Conservation (phyloP, 116 monocot species). For the Iris pallida region DNA sequence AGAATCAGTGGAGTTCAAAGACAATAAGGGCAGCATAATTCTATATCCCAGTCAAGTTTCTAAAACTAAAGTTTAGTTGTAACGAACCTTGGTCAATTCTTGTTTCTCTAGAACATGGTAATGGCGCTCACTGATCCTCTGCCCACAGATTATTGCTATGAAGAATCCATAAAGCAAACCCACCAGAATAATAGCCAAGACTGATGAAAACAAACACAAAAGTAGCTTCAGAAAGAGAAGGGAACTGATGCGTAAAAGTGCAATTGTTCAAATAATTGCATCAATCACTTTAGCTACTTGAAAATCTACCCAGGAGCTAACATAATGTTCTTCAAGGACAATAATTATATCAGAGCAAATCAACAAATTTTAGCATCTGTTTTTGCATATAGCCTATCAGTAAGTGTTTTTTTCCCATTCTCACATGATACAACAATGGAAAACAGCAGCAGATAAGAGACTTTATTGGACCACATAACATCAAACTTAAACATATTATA, state of each 20-base stretch:
- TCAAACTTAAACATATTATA: too few species aligned
- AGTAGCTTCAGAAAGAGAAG: not conserved
- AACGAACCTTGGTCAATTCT: constrained; percentile 84
- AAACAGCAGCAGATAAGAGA: too few species aligned
- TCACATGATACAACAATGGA: too few species aligned
- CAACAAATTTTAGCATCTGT: too few species aligned
- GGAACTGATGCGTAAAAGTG: not conserved
- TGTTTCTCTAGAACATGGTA: constrained; percentile 96
- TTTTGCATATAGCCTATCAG: too few species aligned
- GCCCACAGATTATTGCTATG: constrained; percentile 93
- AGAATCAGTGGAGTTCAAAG: too few species aligned
- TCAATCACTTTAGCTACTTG: not conserved
- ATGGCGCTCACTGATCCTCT: constrained; percentile 88
- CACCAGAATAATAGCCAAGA: constrained; percentile 68
- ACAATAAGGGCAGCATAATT: too few species aligned
- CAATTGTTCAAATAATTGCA: too few species aligned
- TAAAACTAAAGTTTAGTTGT: not conserved
- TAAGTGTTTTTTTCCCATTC: too few species aligned
- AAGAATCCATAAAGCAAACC: constrained; percentile 97
- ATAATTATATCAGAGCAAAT: too few species aligned
- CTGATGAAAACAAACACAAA: constrained; percentile 26
- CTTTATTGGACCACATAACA: too few species aligned
- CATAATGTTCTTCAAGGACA: not conserved
- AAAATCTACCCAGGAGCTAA: not conserved
- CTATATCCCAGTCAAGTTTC: too few species aligned